Base-by-base conservation (phyloP, 768 basidiomycete species). In the Naganishia randhawae region DNA sequence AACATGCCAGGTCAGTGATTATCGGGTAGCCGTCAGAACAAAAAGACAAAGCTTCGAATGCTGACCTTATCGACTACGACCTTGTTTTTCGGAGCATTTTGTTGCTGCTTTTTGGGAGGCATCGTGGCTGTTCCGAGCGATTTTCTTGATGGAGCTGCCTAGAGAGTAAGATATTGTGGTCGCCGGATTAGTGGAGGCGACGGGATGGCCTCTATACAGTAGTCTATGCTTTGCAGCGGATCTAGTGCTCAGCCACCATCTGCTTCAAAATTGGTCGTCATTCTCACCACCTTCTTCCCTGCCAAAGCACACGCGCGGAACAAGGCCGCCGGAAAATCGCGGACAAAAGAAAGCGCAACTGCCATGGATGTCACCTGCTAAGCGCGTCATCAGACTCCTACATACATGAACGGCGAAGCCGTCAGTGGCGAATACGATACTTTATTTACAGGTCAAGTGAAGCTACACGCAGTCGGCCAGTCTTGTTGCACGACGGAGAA, bases 61-160 rank as follows among this genome's bases (percentile, higher is more conserved):
- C 65, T 63, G 32, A 70, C 69, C 65, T 70, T 70, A 33, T 70
- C 69, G 31, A 52, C 51, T 25, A 27, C 52, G 53, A 69, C 63
- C 66, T 66, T 57, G 25, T 42, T 64, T 31, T 53, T 50, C 29
- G 63, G 45, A 8, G 63, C 27, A 48, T 64, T 64, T 22, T 64
- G 63, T 41, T 31, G 17, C 52, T 69, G 48, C 50, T 54, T 32
- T 45, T 69, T 69, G 19, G 68, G 68, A 17, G 68, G 68, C 68
- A 69, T 69, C 50, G 45, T 69, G 63, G 16, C 31, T 33, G 65
- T 25, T 39, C 53, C 25, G 17, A 3, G 54, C 14, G 54, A 37
- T 37, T 13, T 19, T 2, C 13, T 31, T 19, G n/a, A n/a, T n/a
- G n/a, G n/a, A n/a, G n/a, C n/a, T n/a, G n/a, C 45, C 45, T 48